Evolutionary conservation across 2,329 filamentous ascomycete species (phyloP).

Genomic region (Paecilomyces formosus): DNA sequence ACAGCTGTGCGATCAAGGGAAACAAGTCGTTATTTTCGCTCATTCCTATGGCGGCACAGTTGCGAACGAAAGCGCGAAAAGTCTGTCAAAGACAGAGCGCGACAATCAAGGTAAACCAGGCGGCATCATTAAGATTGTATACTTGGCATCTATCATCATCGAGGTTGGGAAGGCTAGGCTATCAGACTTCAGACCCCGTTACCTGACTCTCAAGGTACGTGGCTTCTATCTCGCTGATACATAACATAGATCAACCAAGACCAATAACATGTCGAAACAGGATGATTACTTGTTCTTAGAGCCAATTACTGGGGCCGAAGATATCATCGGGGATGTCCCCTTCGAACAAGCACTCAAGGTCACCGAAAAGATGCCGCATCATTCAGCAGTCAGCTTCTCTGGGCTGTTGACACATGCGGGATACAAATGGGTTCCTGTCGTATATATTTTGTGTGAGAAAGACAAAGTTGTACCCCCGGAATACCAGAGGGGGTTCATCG

Average conservation of each 20-base stretch:
- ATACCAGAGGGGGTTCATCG: conserved; percentile 20
- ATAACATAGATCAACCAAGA: neutral
- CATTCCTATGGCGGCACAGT: conserved; percentile 22
- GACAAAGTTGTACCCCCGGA: conserved; percentile 20
- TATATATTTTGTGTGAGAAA: conserved; percentile 23
- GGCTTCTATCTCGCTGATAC: neutral
- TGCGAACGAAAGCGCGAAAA: conserved; percentile 15
- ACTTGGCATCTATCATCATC: conserved; percentile 12
- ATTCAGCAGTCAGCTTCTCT: conserved; percentile 22
- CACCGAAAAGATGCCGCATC: conserved; percentile 13
- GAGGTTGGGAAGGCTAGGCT: conserved; percentile 2
- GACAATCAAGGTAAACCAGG: conserved; percentile 14
- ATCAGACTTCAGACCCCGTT: conserved; percentile 1
- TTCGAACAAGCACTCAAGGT: conserved; percentile 3
- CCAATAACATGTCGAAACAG: neutral
- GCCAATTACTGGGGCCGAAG: neutral
- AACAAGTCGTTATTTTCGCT: conserved; percentile 15
- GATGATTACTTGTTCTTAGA: conserved; percentile 6
- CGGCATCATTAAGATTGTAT: conserved; percentile 18
- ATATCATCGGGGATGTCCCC: conserved; percentile 1
- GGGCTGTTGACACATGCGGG: conserved; percentile 21
- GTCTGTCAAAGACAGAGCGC: conserved; percentile 13
- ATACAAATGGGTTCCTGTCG: conserved; percentile 25
- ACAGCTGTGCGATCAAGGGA: conserved; percentile 15
- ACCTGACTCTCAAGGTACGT: conserved; percentile 1